Evolutionary conservation across 2,329 filamentous ascomycete species (phyloP), one percentile per base, ranked within the genome.

Genomic region (Pseudogymnoascus sp.): DNA sequence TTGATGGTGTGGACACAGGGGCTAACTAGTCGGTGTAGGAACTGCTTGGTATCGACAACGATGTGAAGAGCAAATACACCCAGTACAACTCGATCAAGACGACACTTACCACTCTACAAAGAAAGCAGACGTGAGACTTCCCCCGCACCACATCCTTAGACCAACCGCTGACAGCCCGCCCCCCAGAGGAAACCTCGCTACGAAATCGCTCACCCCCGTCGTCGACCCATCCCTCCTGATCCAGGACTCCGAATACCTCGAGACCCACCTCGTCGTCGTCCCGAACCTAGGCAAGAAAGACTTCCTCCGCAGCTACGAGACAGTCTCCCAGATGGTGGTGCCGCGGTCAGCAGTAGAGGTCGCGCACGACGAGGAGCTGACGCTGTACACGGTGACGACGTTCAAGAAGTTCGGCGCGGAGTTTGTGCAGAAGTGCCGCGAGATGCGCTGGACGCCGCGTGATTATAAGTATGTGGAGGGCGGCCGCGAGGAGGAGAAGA

Each of bases 381-480:
- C 86, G 2, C 80, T 99, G 16, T 97, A 89, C 70, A 87, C 89
- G 3, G 92, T 96, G 58, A 94, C 91, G 3, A 89, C 89, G 0
- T 99, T 99, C 78, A 96, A 96, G 79, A 97, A 97, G 77, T 81
- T 91, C 72, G 85, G 87, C 65, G 75, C 81, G 64, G 94, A 97
- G 69, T 97, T 99, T 70, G 78, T 95, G 62, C 89, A 94, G 74
- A 96, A 96, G 76, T 91, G 88, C 70, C 84, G 94, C 66, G 94
- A 97, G 73, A 86, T 90, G 70, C 91, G 94, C 72, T 99, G 93
- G 91, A 93, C 90, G 39, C 94, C 94, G 2, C 85, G 94, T 63
- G 93, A 97, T 70, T 97, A 92, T 79, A 94, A 92, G 75, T 90
- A 96, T 73, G 88, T 91, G 61, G 89, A 96, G 72, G 93, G 92